Conservation (phyloP, 2,329 filamentous ascomycete species). For the Metarhizium guizhouense region DNA sequence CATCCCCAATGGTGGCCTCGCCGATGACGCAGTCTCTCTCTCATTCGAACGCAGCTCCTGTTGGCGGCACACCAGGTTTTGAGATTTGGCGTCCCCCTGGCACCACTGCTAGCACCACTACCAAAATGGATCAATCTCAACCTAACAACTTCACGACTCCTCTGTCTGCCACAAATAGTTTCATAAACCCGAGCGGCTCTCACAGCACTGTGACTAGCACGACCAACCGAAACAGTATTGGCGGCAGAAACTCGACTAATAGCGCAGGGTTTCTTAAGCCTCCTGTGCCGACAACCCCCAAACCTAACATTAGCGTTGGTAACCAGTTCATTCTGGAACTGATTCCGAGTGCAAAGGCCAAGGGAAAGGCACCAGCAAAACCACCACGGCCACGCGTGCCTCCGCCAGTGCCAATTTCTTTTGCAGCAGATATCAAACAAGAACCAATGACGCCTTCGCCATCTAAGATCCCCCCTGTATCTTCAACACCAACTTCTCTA, state of each 20-base stretch:
- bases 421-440: slow-evolving; percentile 19
- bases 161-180: background rate
- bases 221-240: background rate
- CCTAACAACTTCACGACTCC: slow-evolving; percentile 11
- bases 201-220: background rate
- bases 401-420: slow-evolving; percentile 12
- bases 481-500: slow-evolving; percentile 9
- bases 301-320: slow-evolving; percentile 24
- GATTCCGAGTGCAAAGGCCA: slow-evolving; percentile 21
- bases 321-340: slow-evolving; percentile 29
- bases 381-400: slow-evolving; percentile 20
- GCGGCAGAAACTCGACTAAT: background rate
- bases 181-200: background rate
- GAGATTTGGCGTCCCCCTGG: slow-evolving; percentile 28
- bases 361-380: slow-evolving; percentile 25
- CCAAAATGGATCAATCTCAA: slow-evolving; percentile 16
- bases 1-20: slow-evolving; percentile 14
- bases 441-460: slow-evolving; percentile 21
- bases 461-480: slow-evolving; percentile 13
- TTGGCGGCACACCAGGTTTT: slow-evolving; percentile 27
- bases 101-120: slow-evolving; percentile 11
- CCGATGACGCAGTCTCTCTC: slow-evolving; percentile 12
- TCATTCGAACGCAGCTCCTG: slow-evolving; percentile 9
- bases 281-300: slow-evolving; percentile 29
- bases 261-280: slow-evolving; percentile 25